Evolutionary conservation across 495 filamentous ascomycete genomes (phyloP).

Genomic region (Aspergillus avenaceus): DNA sequence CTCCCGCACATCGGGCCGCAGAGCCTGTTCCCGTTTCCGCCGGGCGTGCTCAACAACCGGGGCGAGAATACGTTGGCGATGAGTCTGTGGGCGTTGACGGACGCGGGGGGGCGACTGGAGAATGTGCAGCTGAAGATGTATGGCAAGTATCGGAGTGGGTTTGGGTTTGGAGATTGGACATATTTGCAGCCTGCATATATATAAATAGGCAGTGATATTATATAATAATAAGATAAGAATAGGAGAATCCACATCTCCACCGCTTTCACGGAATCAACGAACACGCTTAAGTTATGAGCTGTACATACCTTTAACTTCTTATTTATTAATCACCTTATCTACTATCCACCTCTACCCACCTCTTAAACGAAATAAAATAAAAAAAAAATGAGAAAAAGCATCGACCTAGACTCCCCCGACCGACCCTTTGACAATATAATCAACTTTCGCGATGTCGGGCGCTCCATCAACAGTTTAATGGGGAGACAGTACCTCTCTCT

Average conservation of each 20-base stretch:
- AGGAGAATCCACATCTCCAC: too few species aligned
- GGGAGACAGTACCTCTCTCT: slow-evolving; percentile 42
- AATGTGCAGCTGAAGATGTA: slow-evolving; percentile 32
- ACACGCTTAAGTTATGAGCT: too few species aligned
- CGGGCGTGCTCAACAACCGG: slow-evolving; percentile 44
- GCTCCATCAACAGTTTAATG: slow-evolving; percentile 59
- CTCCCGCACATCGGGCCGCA: slow-evolving; percentile 48
- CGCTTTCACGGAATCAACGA: too few species aligned
- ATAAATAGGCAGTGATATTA: too few species aligned
- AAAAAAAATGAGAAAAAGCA: slow-evolving; percentile 9
- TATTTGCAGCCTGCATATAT: slow-evolving; percentile 41
- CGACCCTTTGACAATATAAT: slow-evolving; percentile 61
- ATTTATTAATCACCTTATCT: too few species aligned
- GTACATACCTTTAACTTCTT: too few species aligned
- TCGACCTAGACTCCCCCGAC: slow-evolving; percentile 40
- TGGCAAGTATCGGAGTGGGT: slow-evolving; percentile 37
- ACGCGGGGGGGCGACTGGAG: slow-evolving; percentile 30
- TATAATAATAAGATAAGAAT: background rate
- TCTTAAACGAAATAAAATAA: background rate
- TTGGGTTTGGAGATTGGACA: slow-evolving; percentile 42
- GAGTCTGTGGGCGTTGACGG: slow-evolving; percentile 44
- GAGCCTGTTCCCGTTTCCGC: slow-evolving; percentile 45
- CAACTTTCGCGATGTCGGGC: slow-evolving; percentile 85
- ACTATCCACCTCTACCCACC: too few species aligned
- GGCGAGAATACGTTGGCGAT: slow-evolving; percentile 43